A percentile compares a stretch with the other conserved stretches of the same genome.
phyloP scores from a whole-genome alignment of 1,284 basidiomycete genomes.

The Somion occarium region DNA sequence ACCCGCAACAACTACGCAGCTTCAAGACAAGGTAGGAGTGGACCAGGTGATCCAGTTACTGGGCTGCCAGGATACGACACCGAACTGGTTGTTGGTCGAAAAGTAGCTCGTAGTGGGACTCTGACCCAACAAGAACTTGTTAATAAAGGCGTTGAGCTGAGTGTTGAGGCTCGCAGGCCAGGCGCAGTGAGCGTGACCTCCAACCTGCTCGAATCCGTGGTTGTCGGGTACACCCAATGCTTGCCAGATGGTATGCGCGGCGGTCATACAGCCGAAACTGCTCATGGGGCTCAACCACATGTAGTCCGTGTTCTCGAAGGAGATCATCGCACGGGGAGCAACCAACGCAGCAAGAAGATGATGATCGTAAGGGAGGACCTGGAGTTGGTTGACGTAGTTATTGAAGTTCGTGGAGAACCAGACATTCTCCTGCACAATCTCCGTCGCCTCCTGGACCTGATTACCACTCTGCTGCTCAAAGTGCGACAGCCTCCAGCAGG shows the following conservation, averaged over 20 bases:
- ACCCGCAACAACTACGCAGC: too few species aligned
- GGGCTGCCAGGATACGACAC: conserved; percentile 34
- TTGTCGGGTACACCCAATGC: conserved; percentile 41
- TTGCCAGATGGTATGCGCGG: conserved; percentile 41
- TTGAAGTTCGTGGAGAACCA: conserved; percentile 41
- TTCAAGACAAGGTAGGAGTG: conserved; percentile 32
- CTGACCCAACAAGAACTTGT: conserved; percentile 46
- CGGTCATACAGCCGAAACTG: conserved; percentile 44
- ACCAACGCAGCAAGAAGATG: conserved; percentile 46
- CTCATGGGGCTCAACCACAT: conserved; percentile 46
- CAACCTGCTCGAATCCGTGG: conserved; percentile 47
- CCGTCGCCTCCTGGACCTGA: conserved; percentile 42
- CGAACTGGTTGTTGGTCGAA: conserved; percentile 39
- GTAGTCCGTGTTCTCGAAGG: conserved; percentile 47
- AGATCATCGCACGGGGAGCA: too few species aligned
- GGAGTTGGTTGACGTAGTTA: conserved; percentile 37
- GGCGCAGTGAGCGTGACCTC: conserved; percentile 47
- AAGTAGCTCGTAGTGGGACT: conserved; percentile 39
- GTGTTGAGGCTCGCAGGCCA: conserved; percentile 40
- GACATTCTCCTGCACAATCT: conserved; percentile 51
- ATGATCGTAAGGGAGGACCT: conserved; percentile 48
- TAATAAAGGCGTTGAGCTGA: conserved; percentile 44
- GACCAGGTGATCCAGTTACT: conserved; percentile 45
- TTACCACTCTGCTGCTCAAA: conserved; percentile 32
- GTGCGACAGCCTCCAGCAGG: conserved; percentile 52